phyloP scores from a whole-genome alignment of 2,329 filamentous ascomycete species.

The Diaporthe vaccinii region DNA sequence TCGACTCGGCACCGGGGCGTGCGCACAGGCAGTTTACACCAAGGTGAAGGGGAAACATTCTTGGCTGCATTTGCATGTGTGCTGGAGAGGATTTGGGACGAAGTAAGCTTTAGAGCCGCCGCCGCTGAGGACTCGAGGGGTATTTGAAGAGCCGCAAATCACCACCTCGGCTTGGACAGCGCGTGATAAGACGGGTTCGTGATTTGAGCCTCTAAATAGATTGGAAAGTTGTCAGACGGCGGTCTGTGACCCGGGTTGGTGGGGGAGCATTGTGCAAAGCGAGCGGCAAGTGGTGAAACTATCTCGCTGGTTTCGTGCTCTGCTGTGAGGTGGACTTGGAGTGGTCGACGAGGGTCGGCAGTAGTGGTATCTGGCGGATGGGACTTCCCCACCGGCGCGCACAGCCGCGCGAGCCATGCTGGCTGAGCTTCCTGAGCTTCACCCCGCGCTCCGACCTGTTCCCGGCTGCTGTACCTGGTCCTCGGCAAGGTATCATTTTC shows the following conservation, averaged over 20 bases:
- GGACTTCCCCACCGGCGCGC: conserved; percentile 4
- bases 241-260: background rate
- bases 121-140: background rate
- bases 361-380: conserved; percentile 2
- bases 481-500: background rate
- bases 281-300: background rate
- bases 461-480: background rate
- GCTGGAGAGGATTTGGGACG: background rate
- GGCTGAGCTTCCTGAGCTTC: conserved; percentile 1
- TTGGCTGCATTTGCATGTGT: background rate
- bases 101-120: background rate
- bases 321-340: background rate
- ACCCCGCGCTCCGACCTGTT: background rate
- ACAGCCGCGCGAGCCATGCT: conserved; percentile 1
- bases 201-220: background rate
- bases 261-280: background rate
- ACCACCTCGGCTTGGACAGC: background rate
- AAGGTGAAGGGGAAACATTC: background rate
- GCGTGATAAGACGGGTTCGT: background rate
- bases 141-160: background rate
- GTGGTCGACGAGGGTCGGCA: background rate
- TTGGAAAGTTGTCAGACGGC: background rate
- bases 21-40: background rate
- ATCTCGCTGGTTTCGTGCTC: background rate
- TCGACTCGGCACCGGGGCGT: background rate